Evolutionary conservation across 495 filamentous ascomycete species (phyloP), one percentile per base, ranked within the genome.

Genomic region (Trichoderma reesei): DNA sequence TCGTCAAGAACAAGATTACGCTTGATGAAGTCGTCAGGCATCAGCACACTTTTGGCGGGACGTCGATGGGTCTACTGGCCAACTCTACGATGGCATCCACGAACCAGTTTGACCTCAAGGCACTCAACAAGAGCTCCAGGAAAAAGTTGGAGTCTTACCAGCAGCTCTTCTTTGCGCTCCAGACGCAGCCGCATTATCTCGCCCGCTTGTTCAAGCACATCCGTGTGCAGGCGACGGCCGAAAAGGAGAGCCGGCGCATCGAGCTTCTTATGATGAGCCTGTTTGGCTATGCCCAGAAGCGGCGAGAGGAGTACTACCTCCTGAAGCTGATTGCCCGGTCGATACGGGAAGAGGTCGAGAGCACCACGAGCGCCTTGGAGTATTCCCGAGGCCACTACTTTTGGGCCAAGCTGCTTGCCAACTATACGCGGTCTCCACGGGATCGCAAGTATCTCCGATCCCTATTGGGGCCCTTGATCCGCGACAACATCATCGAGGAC

Each of bases 1-100:
- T 99, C 16, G 95, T 98, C 66, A 97, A 98, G 80, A 98, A 98
- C 77, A 99, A 98, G 76, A 99, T 99, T 71, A 98, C 95, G 0
- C 82, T 98, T 1, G 94, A 99, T 72, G 94, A 99, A 80, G 92
- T 99, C 54, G 89, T 98, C 56, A 93, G 89, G 71, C 95, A 98
- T 72, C 95, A 98, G 73, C 93, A 88, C 76, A 94, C 94, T 72
- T 96, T 95, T 70, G 95, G 94, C 63, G 95, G 94, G 1, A 89
- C 95, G 68, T 88, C 91, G 59, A 91, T 91, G 65, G 92, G 83
- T 68, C 80, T 98, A 13, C 80, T 98, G 41, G 88, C 88, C 62
- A 96, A 94, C 72, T 90, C 83, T 13, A 86, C 91, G 56, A 93
- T 96, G 44, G 85, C 90, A 10, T 96, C 90, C 31, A 87, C 87